Percentiles rank a stretch among this genome's conserved stretches.
These are phyloP conservation scores for Mortierella sp. DNA, from an alignment of 371 early-diverging fungal genomes.

Conservation along the genomic window DNA sequence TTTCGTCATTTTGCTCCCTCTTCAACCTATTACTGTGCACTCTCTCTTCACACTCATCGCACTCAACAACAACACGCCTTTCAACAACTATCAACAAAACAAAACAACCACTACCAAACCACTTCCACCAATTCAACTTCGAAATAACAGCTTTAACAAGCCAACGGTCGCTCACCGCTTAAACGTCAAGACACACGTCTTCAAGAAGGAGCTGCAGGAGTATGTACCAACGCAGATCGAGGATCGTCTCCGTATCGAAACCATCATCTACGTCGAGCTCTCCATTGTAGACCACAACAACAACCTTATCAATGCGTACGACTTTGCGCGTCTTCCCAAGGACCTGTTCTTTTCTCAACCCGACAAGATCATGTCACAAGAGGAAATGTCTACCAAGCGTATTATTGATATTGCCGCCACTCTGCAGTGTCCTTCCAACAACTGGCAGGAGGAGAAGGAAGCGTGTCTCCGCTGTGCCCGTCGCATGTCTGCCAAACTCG, in stretches of 20 bases:
- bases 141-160: constrained; percentile 20
- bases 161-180: constrained; percentile 36
- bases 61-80: neutral
- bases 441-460: constrained; percentile 57
- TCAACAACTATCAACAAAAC: neutral
- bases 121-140: neutral
- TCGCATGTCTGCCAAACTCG: constrained; percentile 54
- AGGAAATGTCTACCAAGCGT: constrained; percentile 53
- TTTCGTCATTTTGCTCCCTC: too few species aligned
- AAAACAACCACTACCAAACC: neutral
- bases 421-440: constrained; percentile 53
- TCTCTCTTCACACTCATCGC: neutral
- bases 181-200: constrained; percentile 58
- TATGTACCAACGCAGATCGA: constrained; percentile 58
- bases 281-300: constrained; percentile 51
- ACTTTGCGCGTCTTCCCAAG: constrained; percentile 56
- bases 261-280: constrained; percentile 57
- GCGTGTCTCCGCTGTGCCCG: constrained; percentile 54
- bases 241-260: constrained; percentile 59
- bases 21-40: neutral
- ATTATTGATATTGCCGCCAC: constrained; percentile 43
- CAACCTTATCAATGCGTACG: constrained; percentile 33
- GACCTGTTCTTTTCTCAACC: constrained; percentile 48
- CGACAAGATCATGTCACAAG: constrained; percentile 50
- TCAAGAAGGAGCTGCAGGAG: constrained; percentile 58